phyloP scores from a whole-genome alignment of 2,329 filamentous ascomycete genomes.

The Colletotrichum neosansevieriae region DNA sequence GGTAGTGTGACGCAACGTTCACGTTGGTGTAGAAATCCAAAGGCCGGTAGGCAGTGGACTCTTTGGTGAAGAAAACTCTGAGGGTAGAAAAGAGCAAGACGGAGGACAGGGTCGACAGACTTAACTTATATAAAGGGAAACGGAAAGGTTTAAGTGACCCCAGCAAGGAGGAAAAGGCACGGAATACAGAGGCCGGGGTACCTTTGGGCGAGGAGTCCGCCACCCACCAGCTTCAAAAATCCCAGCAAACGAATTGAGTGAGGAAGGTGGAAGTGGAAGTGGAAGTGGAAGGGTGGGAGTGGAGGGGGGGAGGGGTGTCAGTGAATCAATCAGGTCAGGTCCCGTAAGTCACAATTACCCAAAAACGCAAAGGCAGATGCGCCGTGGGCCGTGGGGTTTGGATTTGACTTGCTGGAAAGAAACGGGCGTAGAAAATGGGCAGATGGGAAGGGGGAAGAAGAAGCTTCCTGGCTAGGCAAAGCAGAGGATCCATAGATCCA shows the following conservation, averaged over 20 bases:
- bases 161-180: conserved; percentile 36
- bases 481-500: background rate
- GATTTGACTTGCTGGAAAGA: conserved; percentile 26
- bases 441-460: conserved; percentile 14
- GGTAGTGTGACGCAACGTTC: conserved; percentile 23
- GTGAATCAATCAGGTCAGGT: conserved; percentile 35
- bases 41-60: conserved; percentile 24
- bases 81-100: background rate
- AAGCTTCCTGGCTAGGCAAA: conserved; percentile 20
- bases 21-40: background rate
- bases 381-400: conserved; percentile 34
- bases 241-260: conserved; percentile 40
- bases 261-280: conserved; percentile 16
- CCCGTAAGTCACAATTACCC: conserved; percentile 30
- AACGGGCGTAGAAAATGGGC: conserved; percentile 22
- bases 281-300: conserved; percentile 29
- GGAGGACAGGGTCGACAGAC: too few species aligned
- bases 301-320: conserved; percentile 32
- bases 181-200: conserved; percentile 38
- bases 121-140: conserved; percentile 15
- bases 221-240: conserved; percentile 39
- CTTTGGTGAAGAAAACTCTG: conserved; percentile 23
- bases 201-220: conserved; percentile 39
- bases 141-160: conserved; percentile 24
- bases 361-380: conserved; percentile 28